These are phyloP conservation scores for Vitis hybrid DNA, from an alignment of 177 flowering plant species.

Conservation along the genomic window DNA sequence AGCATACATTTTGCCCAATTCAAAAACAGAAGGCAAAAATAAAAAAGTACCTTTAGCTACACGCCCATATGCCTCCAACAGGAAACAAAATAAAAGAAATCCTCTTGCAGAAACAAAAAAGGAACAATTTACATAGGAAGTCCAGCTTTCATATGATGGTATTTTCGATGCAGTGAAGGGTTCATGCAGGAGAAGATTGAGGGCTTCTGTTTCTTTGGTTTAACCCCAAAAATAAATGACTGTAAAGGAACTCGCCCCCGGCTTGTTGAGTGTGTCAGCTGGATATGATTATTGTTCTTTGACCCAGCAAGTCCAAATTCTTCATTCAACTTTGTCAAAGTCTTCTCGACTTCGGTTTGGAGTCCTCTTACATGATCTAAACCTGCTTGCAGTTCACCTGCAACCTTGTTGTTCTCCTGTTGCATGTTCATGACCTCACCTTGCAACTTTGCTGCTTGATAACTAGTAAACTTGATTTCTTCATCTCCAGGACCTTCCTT, in stretches of 20 bases:
- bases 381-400: slow-evolving; percentile 70
- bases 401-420: slow-evolving; percentile 83
- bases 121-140: slow-evolving; percentile 7
- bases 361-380: slow-evolving; percentile 48
- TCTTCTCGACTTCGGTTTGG: slow-evolving; percentile 51
- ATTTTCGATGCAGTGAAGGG: slow-evolving; percentile 47
- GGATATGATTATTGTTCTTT: slow-evolving; percentile 19
- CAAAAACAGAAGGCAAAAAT: neutral
- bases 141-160: slow-evolving; percentile 30
- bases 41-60: neutral
- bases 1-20: neutral
- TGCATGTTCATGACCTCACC: slow-evolving; percentile 89
- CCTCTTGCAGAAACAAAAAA: neutral
- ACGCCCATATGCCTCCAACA: neutral
- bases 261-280: slow-evolving; percentile 29
- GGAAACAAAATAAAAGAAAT: neutral
- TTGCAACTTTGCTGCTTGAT: slow-evolving; percentile 79
- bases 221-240: slow-evolving; percentile 62
- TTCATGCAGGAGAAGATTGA: slow-evolving; percentile 60
- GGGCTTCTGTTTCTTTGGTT: slow-evolving; percentile 42
- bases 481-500: slow-evolving; percentile 39
- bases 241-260: slow-evolving; percentile 53
- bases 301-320: slow-evolving; percentile 42
- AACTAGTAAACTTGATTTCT: slow-evolving; percentile 46
- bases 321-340: slow-evolving; percentile 42